Evolutionary conservation across 2,329 filamentous ascomycete genomes (phyloP).

Genomic region (Epichloe glyceriae): DNA sequence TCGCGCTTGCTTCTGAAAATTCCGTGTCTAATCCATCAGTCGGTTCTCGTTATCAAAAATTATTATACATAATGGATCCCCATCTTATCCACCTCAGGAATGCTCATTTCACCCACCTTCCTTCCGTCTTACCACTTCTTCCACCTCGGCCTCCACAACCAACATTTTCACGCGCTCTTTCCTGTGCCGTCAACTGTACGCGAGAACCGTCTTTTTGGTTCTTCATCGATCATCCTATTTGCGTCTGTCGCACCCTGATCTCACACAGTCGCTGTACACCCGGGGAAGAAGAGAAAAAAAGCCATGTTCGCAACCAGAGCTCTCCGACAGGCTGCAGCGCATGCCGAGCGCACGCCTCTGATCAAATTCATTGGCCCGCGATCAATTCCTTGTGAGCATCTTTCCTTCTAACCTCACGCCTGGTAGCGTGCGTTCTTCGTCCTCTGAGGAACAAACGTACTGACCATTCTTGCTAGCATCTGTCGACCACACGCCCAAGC

Average conservation of each 20-base stretch:
- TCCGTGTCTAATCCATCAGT: background rate
- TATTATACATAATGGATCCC: conserved; percentile 1
- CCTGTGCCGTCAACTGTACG: background rate
- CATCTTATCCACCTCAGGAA: background rate
- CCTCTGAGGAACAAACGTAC: background rate
- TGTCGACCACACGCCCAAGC: conserved; percentile 59
- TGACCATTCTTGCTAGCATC: conserved; percentile 34
- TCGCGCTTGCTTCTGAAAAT: background rate
- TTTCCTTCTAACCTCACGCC: background rate
- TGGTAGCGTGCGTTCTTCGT: background rate
- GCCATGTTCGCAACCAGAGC: conserved; percentile 42
- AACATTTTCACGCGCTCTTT: background rate
- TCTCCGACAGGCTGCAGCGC: conserved; percentile 45
- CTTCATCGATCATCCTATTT: no score
- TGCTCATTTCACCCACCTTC: background rate
- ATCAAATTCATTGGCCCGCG: conserved; percentile 52
- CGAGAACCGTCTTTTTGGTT: background rate
- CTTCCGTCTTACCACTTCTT: background rate
- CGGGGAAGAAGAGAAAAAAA: background rate
- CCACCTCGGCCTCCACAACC: background rate
- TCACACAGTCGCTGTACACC: background rate
- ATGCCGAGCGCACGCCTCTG: conserved; percentile 46
- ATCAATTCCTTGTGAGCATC: conserved; percentile 36
- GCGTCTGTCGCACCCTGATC: background rate
- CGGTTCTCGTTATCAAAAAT: conserved; percentile 1